Evolutionary conservation across 2,329 filamentous ascomycete genomes (phyloP), one percentile per base, ranked within the genome.

Genomic region (Phyllachora maydis): DNA sequence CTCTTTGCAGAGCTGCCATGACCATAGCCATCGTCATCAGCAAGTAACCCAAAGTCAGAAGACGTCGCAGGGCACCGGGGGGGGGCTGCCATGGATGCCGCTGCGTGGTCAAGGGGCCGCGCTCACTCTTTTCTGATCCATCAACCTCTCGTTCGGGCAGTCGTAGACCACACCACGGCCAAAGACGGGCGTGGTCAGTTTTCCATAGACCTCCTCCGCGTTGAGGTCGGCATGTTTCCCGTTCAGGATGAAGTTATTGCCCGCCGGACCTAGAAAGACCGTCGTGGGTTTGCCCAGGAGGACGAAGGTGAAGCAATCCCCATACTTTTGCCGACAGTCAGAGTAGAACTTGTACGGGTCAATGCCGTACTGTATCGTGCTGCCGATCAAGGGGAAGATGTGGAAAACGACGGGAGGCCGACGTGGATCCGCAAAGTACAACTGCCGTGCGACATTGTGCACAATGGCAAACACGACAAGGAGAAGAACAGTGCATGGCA

Each of bases 81-180:
- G n/a, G n/a, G n/a, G n/a, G n/a, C n/a, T n/a, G n/a, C n/a, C n/a
- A n/a, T n/a, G n/a, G n/a, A n/a, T n/a, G n/a, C n/a, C n/a, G n/a
- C n/a, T n/a, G n/a, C n/a, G n/a, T n/a, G n/a, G n/a, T n/a, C n/a
- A n/a, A n/a, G n/a, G n/a, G n/a, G n/a, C n/a, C n/a, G n/a, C n/a
- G n/a, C 50, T 31, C 45, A 82, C 77, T 67, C 85, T 88, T 59
- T 91, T 91, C 58, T 91, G 81, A 54, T 91, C 81, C 81, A 91
- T 90, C 41, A 91, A 64, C 52, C 90, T 90, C 28, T 78, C 60
- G 45, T 90, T 90, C 19, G 79, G 78, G 50, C 79, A 88, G 45
- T 90, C 81, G 43, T 90, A 91, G 25, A 90, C 77, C 14, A 91
- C 81, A 50, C 83, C 73, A 37, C 67, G 70, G 35, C 81, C 81